phyloP scores from a whole-genome alignment of 345 rosid genomes.

The Syzygium aromaticum region DNA sequence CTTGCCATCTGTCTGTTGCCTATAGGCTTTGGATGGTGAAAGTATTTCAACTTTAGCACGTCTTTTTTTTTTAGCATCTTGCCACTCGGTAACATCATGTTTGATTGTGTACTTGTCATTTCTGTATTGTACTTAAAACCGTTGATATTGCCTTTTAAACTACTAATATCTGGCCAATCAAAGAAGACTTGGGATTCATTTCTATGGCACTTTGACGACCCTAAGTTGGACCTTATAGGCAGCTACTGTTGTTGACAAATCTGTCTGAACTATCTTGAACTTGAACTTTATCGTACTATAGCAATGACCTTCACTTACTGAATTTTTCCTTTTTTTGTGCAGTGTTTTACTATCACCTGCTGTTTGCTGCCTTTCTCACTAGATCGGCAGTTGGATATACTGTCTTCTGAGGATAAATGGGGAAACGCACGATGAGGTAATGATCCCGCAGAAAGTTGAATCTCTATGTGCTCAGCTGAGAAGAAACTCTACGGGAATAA shows the following conservation, averaged over 20 bases:
- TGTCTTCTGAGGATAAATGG: not conserved
- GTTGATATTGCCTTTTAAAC: not conserved
- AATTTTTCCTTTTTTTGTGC: not conserved
- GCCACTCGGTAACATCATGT: not conserved
- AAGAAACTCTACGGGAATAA: slow-evolving; percentile 39
- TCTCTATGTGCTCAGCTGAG: slow-evolving; percentile 9
- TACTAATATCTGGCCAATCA: not conserved
- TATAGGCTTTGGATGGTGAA: not conserved
- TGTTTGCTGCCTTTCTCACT: not conserved
- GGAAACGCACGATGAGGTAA: not conserved
- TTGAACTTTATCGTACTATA: not conserved
- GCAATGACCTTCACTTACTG: not conserved
- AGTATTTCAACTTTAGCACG: not conserved
- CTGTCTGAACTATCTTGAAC: not conserved
- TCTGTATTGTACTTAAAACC: not conserved
- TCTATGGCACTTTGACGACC: not conserved
- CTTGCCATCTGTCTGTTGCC: not conserved
- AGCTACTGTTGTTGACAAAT: not conserved
- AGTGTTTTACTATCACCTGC: not conserved
- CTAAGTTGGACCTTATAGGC: not conserved
- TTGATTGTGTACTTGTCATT: not conserved
- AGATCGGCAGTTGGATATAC: not conserved
- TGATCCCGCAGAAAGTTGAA: not conserved
- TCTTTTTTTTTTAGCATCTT: not conserved
- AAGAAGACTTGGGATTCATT: not conserved